Evolutionary conservation across 2,329 filamentous ascomycete species (phyloP), one percentile per base, ranked within the genome.

Genomic region (Penicillium griseofulvum): DNA sequence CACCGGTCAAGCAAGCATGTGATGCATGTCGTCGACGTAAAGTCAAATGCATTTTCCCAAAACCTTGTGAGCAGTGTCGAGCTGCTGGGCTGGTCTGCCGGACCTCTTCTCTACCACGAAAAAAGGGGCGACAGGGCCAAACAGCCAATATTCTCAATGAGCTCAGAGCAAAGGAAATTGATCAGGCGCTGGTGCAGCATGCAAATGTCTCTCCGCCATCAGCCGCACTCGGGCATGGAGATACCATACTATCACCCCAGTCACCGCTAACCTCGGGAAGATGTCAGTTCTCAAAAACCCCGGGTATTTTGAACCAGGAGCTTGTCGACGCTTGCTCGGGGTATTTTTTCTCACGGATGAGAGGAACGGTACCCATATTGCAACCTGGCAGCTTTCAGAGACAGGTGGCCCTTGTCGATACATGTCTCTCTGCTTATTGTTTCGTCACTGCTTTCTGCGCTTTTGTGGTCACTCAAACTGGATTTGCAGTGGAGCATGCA

Each of bases 361-460:
- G 54, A 33, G 61, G 61, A 17, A 66, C 64, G 8, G 65, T 74
- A 1, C 71, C 71, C 1, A 63, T 74, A 11, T 29, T 74, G 4
- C 59, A 61, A 5, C 57, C 43, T 0, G 57, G 58, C 3, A 44
- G 62, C 0, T 57, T 74, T 29, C 54, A 65, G 47, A 48, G 54
- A 3, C 67, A 73, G 41, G 59, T 65, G 5, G 42, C 52, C 11
- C 58, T 59, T 2, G 56, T 63, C 31, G 49, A 60, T 3, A 56
- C 52, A 5, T 71, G 61, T 14, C 50, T 63, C 4, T 54, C 59
- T 14, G 62, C 68, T 7, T 68, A 62, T 28, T 70, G 68, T 39
- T 65, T 75, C n/a, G 61, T 74, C 10, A 37, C 61, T n/a, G 65
- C 70, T 4, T 72, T 74, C 37, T 74, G 71, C 55, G 73, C 72